phyloP scores from a whole-genome alignment of 2,329 filamentous ascomycete species.

The Clarireedia paspali region DNA sequence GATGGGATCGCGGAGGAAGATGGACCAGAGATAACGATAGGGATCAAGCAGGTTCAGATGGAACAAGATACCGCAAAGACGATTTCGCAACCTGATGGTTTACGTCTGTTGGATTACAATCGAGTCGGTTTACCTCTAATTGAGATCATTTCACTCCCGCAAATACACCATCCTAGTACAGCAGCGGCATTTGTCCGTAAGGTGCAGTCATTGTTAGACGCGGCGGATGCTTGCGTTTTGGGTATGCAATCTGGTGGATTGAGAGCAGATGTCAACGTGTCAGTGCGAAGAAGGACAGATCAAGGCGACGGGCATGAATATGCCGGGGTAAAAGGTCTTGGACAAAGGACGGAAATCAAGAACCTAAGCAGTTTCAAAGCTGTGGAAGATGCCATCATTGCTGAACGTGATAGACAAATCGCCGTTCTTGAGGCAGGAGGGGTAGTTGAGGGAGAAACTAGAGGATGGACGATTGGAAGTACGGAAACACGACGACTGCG shows the following conservation, averaged over 20 bases:
- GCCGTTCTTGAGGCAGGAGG: conserved; percentile 68
- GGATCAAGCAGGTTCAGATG: conserved; percentile 91
- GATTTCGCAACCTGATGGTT: conserved; percentile 63
- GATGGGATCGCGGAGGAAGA: conserved; percentile 76
- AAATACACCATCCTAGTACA: conserved; percentile 79
- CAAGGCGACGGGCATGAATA: conserved; percentile 38
- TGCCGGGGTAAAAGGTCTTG: conserved; percentile 54
- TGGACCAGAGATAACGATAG: conserved; percentile 61
- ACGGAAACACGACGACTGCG: conserved; percentile 74
- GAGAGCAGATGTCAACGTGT: conserved; percentile 92
- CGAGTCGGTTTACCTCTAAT: conserved; percentile 84
- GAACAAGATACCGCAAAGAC: conserved; percentile 98
- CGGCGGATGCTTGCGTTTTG: conserved; percentile 76
- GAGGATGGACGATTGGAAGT: conserved; percentile 83
- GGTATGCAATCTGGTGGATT: conserved; percentile 93
- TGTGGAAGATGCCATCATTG: conserved; percentile 87
- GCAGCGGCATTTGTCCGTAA: conserved; percentile 86
- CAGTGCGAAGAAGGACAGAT: conserved; percentile 52
- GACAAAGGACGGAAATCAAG: conserved; percentile 93
- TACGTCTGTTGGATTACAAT: conserved; percentile 86
- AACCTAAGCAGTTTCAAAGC: conserved; percentile 93
- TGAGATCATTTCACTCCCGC: conserved; percentile 88
- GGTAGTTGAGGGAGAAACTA: conserved; percentile 72
- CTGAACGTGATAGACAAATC: conserved; percentile 87
- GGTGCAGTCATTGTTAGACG: conserved; percentile 70